Evolutionary conservation across 805 yeast species (phyloP).

Genomic region (Cyberlindnera meyerae): DNA sequence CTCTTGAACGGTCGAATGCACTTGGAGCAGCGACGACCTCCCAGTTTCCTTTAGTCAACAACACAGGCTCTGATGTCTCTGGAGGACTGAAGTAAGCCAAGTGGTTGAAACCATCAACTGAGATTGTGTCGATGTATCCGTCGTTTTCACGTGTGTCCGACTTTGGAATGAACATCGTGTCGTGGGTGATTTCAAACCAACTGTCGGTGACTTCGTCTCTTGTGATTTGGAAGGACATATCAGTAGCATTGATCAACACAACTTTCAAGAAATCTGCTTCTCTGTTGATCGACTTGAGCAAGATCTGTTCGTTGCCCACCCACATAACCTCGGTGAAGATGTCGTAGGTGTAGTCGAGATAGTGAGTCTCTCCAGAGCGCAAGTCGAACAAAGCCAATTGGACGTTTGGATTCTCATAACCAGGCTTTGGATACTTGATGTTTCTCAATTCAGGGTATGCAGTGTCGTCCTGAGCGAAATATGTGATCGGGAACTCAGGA

Average conservation of each 20-base stretch:
- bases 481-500: constrained; percentile 68
- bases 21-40: constrained; percentile 79
- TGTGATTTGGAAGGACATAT: constrained; percentile 33
- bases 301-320: constrained; percentile 51
- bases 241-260: constrained; percentile 44
- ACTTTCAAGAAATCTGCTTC: constrained; percentile 62
- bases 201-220: constrained; percentile 48
- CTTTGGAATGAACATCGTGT: constrained; percentile 53
- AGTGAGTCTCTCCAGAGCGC: constrained; percentile 27
- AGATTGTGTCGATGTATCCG: constrained; percentile 80
- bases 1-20: constrained; percentile 49
- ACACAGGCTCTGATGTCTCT: constrained; percentile 43
- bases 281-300: constrained; percentile 59
- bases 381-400: constrained; percentile 45
- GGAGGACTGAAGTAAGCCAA: constrained; percentile 82
- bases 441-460: constrained; percentile 56
- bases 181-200: constrained; percentile 77
- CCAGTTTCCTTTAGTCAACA: constrained; percentile 79
- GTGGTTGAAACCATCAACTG: constrained; percentile 61
- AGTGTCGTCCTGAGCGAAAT: constrained; percentile 54
- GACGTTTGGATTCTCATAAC: constrained; percentile 67
- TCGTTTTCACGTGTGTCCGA: constrained; percentile 41
- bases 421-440: constrained; percentile 83
- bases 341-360: constrained; percentile 39
- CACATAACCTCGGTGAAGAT: constrained; percentile 64